Evolutionary conservation across 1,284 basidiomycete genomes (phyloP).

Genomic region (Ganoderma multipileum): DNA sequence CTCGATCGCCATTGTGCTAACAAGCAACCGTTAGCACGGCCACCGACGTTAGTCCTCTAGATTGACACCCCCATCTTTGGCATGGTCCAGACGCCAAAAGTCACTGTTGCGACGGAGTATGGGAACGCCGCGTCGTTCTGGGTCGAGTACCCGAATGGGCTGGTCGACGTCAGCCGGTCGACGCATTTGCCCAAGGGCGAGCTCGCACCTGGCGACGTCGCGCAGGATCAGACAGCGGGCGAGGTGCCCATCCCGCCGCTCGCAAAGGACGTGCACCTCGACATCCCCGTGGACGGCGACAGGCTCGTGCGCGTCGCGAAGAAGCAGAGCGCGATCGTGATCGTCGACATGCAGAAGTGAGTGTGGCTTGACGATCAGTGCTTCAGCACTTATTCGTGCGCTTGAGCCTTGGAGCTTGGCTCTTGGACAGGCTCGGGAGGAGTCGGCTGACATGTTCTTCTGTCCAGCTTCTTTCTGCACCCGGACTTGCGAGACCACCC

Average conservation of each 20-base stretch:
- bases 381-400: background rate
- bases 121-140: constrained; percentile 65
- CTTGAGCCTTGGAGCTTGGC: background rate
- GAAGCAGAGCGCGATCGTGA: constrained; percentile 58
- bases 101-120: constrained; percentile 55
- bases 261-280: constrained; percentile 49
- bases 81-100: constrained; percentile 54
- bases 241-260: constrained; percentile 43
- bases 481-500: constrained; percentile 64
- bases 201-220: constrained; percentile 25
- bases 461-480: constrained; percentile 68
- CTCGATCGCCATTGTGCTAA: background rate
- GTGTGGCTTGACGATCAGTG: constrained; percentile 35
- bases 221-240: constrained; percentile 19
- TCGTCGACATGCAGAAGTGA: constrained; percentile 80
- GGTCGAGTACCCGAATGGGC: constrained; percentile 71
- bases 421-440: background rate
- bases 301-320: constrained; percentile 59
- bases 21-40: background rate
- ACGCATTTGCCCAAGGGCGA: constrained; percentile 42
- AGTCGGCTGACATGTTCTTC: constrained; percentile 2
- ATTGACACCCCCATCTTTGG: constrained; percentile 50
- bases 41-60: constrained; percentile 32
- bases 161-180: constrained; percentile 65
- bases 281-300: constrained; percentile 59